Conservation (phyloP, 1,284 basidiomycete species). For the Ceratobasidium sp. region DNA sequence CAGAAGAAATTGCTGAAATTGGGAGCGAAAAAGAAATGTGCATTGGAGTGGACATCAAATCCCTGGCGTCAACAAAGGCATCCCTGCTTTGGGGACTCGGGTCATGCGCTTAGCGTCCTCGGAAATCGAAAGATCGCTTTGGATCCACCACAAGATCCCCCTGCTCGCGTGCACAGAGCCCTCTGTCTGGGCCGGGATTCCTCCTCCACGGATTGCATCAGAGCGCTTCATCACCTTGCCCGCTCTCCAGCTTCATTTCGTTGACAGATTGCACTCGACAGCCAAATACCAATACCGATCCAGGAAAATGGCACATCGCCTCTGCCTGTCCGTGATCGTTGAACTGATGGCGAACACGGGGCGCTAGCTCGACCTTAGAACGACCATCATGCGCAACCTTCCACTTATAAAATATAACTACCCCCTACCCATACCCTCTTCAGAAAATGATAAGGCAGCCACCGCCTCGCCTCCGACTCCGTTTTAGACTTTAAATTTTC, state of each 20-base stretch:
- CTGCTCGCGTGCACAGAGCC: slow-evolving; percentile 10
- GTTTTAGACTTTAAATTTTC: slow-evolving; percentile 32
- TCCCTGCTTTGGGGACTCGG: slow-evolving; percentile 29
- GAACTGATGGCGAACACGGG: slow-evolving; percentile 36
- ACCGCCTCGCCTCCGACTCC: slow-evolving; percentile 29
- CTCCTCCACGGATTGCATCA: background rate
- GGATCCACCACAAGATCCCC: slow-evolving; percentile 19
- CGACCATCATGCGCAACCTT: slow-evolving; percentile 16
- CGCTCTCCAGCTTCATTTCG: background rate
- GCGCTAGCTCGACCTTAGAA: slow-evolving; percentile 29
- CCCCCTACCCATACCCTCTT: slow-evolving; percentile 33
- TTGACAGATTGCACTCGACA: slow-evolving; percentile 13
- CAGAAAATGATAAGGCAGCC: slow-evolving; percentile 35
- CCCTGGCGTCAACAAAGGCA: slow-evolving; percentile 36
- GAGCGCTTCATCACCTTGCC: background rate
- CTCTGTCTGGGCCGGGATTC: slow-evolving; percentile 5
- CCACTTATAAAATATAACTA: slow-evolving; percentile 37
- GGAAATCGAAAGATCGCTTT: slow-evolving; percentile 30
- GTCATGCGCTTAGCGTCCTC: slow-evolving; percentile 30
- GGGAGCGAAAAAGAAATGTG: slow-evolving; percentile 11
- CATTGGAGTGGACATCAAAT: slow-evolving; percentile 1
- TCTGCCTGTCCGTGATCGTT: slow-evolving; percentile 37
- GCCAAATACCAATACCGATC: slow-evolving; percentile 20
- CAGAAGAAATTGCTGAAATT: slow-evolving; percentile 20
- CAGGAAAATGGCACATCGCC: slow-evolving; percentile 37